Evolutionary conservation across 2,329 filamentous ascomycete genomes (phyloP).

Genomic region (Colletotrichum horii): DNA sequence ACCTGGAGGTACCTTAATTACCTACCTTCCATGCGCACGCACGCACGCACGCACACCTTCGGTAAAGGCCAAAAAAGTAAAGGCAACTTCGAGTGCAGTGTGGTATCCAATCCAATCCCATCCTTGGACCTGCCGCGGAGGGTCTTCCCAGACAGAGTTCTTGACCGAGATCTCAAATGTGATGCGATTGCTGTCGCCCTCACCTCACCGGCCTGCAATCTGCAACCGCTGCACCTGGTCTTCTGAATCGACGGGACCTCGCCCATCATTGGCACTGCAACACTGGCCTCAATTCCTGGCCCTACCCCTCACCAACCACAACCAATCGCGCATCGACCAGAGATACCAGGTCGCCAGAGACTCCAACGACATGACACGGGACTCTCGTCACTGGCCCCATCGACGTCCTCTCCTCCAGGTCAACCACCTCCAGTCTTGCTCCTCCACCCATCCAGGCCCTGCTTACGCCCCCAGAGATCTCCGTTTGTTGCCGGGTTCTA

Average conservation of each 20-base stretch:
- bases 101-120: background rate
- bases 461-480: constrained; percentile 5
- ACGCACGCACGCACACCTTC: background rate
- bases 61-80: background rate
- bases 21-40: background rate
- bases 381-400: constrained; percentile 5
- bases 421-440: background rate
- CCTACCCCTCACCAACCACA: constrained; percentile 9
- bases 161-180: constrained; percentile 4
- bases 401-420: background rate
- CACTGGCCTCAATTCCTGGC: constrained; percentile 2
- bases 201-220: background rate
- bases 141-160: background rate
- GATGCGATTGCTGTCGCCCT: background rate
- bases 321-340: constrained; percentile 8
- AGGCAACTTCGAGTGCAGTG: background rate
- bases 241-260: background rate
- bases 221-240: background rate
- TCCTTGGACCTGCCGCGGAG: background rate
- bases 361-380: constrained; percentile 12
- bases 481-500: constrained; percentile 10
- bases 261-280: constrained; percentile 11
- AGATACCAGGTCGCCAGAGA: constrained; percentile 6
- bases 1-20: rapidly evolving
- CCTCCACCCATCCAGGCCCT: background rate